These are phyloP conservation scores for Salpingoeca rosetta DNA, from an alignment of 78 protist species.

Conservation along the genomic window DNA sequence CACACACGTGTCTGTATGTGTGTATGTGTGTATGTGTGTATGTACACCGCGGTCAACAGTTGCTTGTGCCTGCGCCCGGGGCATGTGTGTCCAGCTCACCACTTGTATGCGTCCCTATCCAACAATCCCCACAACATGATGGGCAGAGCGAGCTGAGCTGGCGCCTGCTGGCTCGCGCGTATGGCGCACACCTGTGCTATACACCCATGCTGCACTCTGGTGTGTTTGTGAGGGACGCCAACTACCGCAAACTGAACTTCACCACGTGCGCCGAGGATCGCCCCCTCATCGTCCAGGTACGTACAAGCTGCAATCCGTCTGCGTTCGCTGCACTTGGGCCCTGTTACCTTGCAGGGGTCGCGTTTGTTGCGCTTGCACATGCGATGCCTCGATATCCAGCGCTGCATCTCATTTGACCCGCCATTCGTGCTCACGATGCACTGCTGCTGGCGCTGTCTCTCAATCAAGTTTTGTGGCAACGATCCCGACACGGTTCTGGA, in stretches of 20 bases:
- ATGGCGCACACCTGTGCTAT: constrained; percentile 40
- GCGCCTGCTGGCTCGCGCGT: constrained; percentile 31
- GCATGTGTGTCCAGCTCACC: too few species aligned
- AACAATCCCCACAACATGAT: too few species aligned
- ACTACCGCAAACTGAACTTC: constrained; percentile 15
- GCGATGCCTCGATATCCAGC: not conserved
- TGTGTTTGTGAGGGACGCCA: not conserved
- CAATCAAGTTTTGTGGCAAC: constrained; percentile 51
- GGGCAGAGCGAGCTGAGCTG: constrained; percentile 62
- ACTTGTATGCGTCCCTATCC: too few species aligned
- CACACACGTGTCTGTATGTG: too few species aligned
- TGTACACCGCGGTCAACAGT: too few species aligned
- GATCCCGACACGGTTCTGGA: constrained; percentile 40
- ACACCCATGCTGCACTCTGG: constrained; percentile 51
- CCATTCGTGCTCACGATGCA: not conserved
- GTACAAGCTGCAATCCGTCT: not conserved
- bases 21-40: too few species aligned
- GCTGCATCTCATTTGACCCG: not conserved
- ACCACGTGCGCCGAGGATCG: constrained; percentile 34
- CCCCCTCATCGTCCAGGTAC: constrained; percentile 56
- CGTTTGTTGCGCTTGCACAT: not conserved
- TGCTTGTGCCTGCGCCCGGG: too few species aligned
- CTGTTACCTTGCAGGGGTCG: not conserved
- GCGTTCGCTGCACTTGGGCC: not conserved
- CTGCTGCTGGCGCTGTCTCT: too few species aligned